Evolutionary conservation across 208 protist species (phyloP), one percentile per base, ranked within the genome.

Genomic region (Trichomonas vaginalis): DNA sequence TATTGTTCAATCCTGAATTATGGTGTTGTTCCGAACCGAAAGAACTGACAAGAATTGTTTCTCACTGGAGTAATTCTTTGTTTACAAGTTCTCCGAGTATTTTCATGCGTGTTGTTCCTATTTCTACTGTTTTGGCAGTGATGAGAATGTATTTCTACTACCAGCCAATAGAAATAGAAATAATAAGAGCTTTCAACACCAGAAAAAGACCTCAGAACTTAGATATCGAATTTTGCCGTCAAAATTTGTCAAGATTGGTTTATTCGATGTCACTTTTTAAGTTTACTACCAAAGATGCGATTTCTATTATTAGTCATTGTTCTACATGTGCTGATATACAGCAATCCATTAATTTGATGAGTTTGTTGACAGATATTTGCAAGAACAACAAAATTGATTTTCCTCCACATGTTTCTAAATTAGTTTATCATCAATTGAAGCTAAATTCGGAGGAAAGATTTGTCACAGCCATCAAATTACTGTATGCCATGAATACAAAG

Each of bases 391-490:
- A n/a, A 39, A 14, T 92, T 8, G 17, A 48, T 9, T 48, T 92
- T 48, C 86, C 86, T 1, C 14, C 27, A 39, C 8, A 35, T 92
- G 17, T 51, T 39, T 56, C 15, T 9, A 23, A 42, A 47, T 32
- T 92, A 49, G 17, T 51, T n/a, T 92, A 92, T 92, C 86, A 51
- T 47, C 86, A 92, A 51, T 49, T 92, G 42, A 92, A 92, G 39
- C 86, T 45, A 56, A 17, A 46, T 39, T 9, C 32, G 35, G 86
- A 92, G 56, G 27, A 39, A 39, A 23, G 86, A 39, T 92, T 92
- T 51, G 27, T 51, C 6, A 92, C 17, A 45, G 40, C 86, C 17
- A n/a, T 42, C 4, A 92, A 92, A 51, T 35, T 92, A 39, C 37
- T 92, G 14, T 92, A 92, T 92, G 46, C 15, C 21, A 40, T 92